Evolutionary conservation across 2,329 filamentous ascomycete species (phyloP).

Genomic region (Aspergillus sclerotialis): DNA sequence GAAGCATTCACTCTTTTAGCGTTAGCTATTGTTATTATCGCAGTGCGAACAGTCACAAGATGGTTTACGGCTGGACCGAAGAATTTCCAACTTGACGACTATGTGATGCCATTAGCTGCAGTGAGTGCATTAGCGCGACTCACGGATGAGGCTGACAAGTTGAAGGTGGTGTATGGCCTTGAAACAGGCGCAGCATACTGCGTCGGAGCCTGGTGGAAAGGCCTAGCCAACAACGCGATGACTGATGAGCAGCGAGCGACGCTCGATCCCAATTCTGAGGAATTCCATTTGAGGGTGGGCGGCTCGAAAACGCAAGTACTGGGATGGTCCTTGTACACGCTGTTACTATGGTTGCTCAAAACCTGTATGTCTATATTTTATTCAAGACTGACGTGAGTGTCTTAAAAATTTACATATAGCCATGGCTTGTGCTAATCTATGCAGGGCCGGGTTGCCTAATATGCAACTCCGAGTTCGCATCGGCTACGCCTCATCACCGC

Average conservation of each 20-base stretch:
- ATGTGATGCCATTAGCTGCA: conserved; percentile 46
- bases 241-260: conserved; percentile 40
- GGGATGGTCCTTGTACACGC: conserved; percentile 48
- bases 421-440: too few relatives aligned
- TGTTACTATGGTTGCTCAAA: conserved; percentile 48
- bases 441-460: conserved; percentile 32
- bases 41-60: conserved; percentile 43
- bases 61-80: conserved; percentile 37
- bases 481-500: conserved; percentile 44
- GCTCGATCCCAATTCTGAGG: conserved; percentile 36
- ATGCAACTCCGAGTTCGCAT: conserved; percentile 43
- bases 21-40: conserved; percentile 41
- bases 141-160: neutral
- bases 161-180: conserved; percentile 40
- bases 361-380: conserved; percentile 50
- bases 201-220: conserved; percentile 40
- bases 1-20: conserved; percentile 46
- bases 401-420: too few relatives aligned
- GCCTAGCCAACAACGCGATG: conserved; percentile 52
- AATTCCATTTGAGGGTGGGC: conserved; percentile 41
- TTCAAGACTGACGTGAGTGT: conserved; percentile 41
- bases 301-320: conserved; percentile 48
- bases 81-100: conserved; percentile 49
- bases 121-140: conserved; percentile 20
- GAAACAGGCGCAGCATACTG: conserved; percentile 44